A percentile compares a stretch with the other conserved stretches of the same genome.
Conservation (phyloP, 2,329 filamentous ascomycete genomes). For the Claviceps africana region DNA sequence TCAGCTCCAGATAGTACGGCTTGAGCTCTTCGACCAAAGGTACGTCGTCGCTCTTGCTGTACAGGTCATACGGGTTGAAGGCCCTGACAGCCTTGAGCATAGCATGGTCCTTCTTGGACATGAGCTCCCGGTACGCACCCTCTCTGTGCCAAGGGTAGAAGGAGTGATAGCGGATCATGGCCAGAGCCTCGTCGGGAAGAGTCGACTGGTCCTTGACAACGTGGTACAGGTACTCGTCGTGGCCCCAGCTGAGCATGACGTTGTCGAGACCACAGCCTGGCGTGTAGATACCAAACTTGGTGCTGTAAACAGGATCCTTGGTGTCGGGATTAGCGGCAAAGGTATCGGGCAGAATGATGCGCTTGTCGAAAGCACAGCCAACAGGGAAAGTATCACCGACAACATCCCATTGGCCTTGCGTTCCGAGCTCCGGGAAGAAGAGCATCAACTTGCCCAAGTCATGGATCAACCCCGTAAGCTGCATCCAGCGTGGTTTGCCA, state of each 20-base stretch:
- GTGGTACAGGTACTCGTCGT: conserved; percentile 79
- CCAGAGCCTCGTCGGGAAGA: conserved; percentile 67
- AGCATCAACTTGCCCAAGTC: conserved; percentile 69
- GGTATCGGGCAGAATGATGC: conserved; percentile 68
- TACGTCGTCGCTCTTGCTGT: conserved; percentile 78
- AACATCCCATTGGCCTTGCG: conserved; percentile 85
- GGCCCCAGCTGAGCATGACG: conserved; percentile 81
- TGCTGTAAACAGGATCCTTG: conserved; percentile 56
- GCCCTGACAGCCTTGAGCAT: conserved; percentile 72
- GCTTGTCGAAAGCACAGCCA: conserved; percentile 58
- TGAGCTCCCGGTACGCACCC: conserved; percentile 67
- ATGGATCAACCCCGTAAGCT: conserved; percentile 63
- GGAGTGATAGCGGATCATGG: conserved; percentile 87
- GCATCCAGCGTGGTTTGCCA: conserved; percentile 72
- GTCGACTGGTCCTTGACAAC: conserved; percentile 71
- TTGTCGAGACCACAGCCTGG: conserved; percentile 72
- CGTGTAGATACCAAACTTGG: conserved; percentile 66
- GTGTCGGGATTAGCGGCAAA: conserved; percentile 67
- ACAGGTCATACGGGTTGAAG: conserved; percentile 85
- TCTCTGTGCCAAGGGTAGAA: conserved; percentile 87
- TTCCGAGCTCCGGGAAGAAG: conserved; percentile 51
- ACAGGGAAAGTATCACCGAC: conserved; percentile 78
- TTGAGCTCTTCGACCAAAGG: conserved; percentile 67
- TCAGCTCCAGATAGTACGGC: conserved; percentile 30
- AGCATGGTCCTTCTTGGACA: conserved; percentile 66